Evolutionary conservation across 176 grass and related monocot genomes (phyloP), one percentile per base, ranked within the genome.

Genomic region (Rhipidocladum racemiflorum): DNA sequence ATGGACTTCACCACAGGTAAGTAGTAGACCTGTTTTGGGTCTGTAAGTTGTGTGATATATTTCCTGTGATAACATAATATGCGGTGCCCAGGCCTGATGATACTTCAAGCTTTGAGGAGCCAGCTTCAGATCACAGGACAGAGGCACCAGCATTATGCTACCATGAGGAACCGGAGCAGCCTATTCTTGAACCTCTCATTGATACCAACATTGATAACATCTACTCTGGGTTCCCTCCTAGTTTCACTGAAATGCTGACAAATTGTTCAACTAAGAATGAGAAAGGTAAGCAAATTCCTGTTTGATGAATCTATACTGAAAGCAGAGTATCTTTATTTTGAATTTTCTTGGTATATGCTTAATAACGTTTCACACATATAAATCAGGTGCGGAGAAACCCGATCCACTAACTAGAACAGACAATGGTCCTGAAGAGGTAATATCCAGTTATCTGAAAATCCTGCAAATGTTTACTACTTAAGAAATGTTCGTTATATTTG

Each of bases 221-320:
- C 49, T 86, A 49, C 76, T 86, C 89, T 77, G 66, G 70, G 34
- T 86, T 91, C 30, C 86, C 83, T 69, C 83, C 60, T 51, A 91
- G 88, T 80, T 94, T 88, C 77, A 84, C 65, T 23, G 80, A 91
- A 38, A 83, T 91, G 72, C 71, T 94, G 77, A 82, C 36, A 79
- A 91, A 78, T 87, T 91, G 45, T 68, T 89, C 80, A 62, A 78
- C 17, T 53, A 65, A 81, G 51, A 78, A 49, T 25, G 44, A 82
- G 32, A 45, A 85, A 84, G 89, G 92, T 81, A 70, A 45, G 61
- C 9, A 57, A 80, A 42, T 75, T 89, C 15, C 23, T n/a, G 0
- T 36, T 75, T 4, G 56, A 43, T 34, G 25, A 77, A 28, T 45
- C 57, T 80, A 24, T 48, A 59, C 34, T 48, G 38, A 35, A 50